Evolutionary conservation across 768 basidiomycete species (phyloP), one percentile per base, ranked within the genome.

Genomic region (Lentinus tigrinus): DNA sequence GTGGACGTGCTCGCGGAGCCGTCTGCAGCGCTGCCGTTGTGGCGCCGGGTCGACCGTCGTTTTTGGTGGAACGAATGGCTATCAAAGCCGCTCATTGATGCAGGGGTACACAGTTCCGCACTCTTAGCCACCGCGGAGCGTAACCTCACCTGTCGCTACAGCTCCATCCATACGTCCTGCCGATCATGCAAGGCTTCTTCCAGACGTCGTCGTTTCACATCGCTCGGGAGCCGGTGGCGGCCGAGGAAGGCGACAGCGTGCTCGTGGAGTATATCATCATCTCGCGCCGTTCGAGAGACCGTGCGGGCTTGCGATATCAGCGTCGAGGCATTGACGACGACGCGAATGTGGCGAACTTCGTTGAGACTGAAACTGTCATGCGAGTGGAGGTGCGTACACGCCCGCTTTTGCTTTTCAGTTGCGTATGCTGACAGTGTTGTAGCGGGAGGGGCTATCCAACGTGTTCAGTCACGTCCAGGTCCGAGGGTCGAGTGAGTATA

Each of bases 1-100:
- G 72, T 80, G 14, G 80, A 86, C 47, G 74, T 80, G 8, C 72
- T 90, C 23, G 77, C 79, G 13, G 95, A 97, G 69, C 92, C 93
- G 0, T 79, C 83, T 59, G 76, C 88, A 0, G 85, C 84, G 0
- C 78, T 95, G 14, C 95, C 97, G 0, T 79, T 98, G 3, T 98
- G 96, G 95, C 81, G 94, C 26, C 79, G 94, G 13, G 91, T 94
- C 0, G 93, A 98, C 65, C 81, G 82, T 47, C 87, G 90, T 42
- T 98, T 93, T 70, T 98, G 95, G 91, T 98, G 95, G 93, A 99
- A 98, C 67, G 91, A 94, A 65, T 86, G 85, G 80, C 79, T 98
- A 56, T 80, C 84, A 26, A 88, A 88, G 63, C 87, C 91, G 2
- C 89, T 99, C 63, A 77, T 93, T 38, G 93, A 98, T 60, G 87